phyloP scores from a whole-genome alignment of 2,329 filamentous ascomycete species.

The Aspergillus sp. region DNA sequence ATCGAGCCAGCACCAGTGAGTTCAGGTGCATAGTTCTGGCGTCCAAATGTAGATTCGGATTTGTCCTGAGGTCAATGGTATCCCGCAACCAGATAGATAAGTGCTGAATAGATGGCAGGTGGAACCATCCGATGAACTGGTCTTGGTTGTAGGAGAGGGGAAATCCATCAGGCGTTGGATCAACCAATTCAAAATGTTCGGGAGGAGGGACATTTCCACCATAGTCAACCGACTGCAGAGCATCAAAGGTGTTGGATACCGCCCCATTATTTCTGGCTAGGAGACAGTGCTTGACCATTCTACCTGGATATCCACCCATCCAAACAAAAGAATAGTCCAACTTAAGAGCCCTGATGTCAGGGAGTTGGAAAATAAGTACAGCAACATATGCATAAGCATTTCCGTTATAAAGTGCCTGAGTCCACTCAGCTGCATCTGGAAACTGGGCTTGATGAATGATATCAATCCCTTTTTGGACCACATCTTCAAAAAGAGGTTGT shows the following conservation, averaged over 20 bases:
- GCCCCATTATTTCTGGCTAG: not conserved
- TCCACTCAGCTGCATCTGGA: not conserved
- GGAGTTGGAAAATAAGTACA: not conserved
- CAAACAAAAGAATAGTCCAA: conserved; percentile 1
- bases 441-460: not conserved
- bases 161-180: not conserved
- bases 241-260: not conserved
- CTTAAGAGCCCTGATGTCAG: not conserved
- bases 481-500: not conserved
- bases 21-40: not conserved
- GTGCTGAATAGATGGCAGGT: not conserved
- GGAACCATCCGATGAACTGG: not conserved
- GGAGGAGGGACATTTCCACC: not conserved
- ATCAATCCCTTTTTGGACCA: not conserved
- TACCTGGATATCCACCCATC: not conserved
- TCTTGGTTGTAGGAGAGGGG: not conserved
- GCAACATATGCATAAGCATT: not conserved
- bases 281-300: not conserved
- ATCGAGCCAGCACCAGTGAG: not conserved
- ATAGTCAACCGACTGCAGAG: not conserved
- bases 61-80: not conserved
- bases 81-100: not conserved
- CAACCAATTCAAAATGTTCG: not conserved
- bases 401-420: not conserved
- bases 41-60: not conserved